Conservation (phyloP, 306 rosid species). For the Cyamopsis tetragonoloba region DNA sequence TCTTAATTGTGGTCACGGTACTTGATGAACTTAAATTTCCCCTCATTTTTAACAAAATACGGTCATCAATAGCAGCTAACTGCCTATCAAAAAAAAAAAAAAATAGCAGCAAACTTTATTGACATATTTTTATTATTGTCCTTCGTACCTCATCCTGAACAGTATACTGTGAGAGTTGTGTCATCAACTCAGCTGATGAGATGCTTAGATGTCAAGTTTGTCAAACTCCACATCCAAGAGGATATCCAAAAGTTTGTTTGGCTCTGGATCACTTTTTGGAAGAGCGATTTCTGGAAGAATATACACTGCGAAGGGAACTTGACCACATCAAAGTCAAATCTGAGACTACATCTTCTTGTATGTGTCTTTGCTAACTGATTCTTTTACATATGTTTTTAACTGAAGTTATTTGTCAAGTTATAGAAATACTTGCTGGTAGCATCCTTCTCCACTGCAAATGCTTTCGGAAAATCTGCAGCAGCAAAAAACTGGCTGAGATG, state of each 20-base stretch:
- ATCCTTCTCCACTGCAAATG: no score
- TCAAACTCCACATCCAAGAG: slow-evolving; percentile 61
- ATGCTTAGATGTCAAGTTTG: slow-evolving; percentile 66
- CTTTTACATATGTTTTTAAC: not conserved
- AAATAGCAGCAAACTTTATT: not conserved
- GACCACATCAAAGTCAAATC: slow-evolving; percentile 31
- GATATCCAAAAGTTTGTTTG: slow-evolving; percentile 71
- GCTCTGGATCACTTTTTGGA: slow-evolving; percentile 57
- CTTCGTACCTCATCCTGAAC: slow-evolving; percentile 16
- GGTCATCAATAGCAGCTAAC: not conserved
- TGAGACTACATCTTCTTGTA: slow-evolving; percentile 38
- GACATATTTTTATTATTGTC: not conserved
- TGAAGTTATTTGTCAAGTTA: no score
- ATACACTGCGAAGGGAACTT: slow-evolving; percentile 45
- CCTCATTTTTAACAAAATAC: slow-evolving; percentile 10
- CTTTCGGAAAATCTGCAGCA: no score
- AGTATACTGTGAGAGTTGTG: slow-evolving; percentile 70
- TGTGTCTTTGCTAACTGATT: slow-evolving; percentile 27
- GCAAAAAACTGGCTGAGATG: no score
- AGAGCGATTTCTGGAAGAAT: slow-evolving; percentile 61
- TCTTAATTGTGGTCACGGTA: slow-evolving; percentile 92
- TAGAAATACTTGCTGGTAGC: no score
- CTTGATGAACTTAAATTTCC: not conserved
- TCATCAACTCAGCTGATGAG: slow-evolving; percentile 31
- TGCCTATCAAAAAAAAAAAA: no score